Evolutionary conservation across 129 eudicot genomes (phyloP).

Genomic region (Cynara cardunculus): DNA sequence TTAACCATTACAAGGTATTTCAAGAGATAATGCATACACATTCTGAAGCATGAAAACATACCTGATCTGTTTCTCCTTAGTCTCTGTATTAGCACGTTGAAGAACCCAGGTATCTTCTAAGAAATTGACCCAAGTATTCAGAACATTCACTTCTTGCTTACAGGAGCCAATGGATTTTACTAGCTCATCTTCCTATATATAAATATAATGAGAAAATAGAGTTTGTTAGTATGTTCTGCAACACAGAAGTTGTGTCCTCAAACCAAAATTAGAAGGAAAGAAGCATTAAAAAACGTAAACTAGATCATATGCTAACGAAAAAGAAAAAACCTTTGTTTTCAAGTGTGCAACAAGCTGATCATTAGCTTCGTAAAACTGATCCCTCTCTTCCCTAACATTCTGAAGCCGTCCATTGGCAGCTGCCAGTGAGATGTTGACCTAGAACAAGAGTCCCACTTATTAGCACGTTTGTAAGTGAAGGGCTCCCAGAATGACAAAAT

Average conservation of each 20-base stretch:
- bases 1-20: constrained; percentile 8
- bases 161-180: constrained; percentile 72
- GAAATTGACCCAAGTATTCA: constrained; percentile 90
- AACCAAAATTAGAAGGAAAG: not conserved
- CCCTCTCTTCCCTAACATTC: constrained; percentile 87
- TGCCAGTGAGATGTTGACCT: constrained; percentile 87
- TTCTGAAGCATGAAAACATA: constrained; percentile 24
- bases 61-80: constrained; percentile 74
- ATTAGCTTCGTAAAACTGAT: constrained; percentile 95
- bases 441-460: constrained; percentile 12
- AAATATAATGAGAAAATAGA: not conserved
- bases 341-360: constrained; percentile 91
- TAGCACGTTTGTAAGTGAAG: constrained; percentile 1
- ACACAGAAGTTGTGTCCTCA: not conserved
- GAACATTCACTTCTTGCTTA: constrained; percentile 72
- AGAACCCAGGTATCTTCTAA: constrained; percentile 95
- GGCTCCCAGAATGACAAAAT: not conserved
- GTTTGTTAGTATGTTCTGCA: constrained; percentile 4
- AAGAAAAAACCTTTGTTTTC: constrained; percentile 60
- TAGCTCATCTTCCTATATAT: constrained; percentile 77
- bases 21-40: not conserved
- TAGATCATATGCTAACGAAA: not conserved
- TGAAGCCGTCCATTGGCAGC: constrained; percentile 88
- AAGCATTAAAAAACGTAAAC: not conserved
- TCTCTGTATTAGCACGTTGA: constrained; percentile 64